A percentile compares a stretch with the other conserved stretches of the same genome.
Conservation (phyloP, 163 green algal species). For the Chlamydomonas reinhardtii region DNA sequence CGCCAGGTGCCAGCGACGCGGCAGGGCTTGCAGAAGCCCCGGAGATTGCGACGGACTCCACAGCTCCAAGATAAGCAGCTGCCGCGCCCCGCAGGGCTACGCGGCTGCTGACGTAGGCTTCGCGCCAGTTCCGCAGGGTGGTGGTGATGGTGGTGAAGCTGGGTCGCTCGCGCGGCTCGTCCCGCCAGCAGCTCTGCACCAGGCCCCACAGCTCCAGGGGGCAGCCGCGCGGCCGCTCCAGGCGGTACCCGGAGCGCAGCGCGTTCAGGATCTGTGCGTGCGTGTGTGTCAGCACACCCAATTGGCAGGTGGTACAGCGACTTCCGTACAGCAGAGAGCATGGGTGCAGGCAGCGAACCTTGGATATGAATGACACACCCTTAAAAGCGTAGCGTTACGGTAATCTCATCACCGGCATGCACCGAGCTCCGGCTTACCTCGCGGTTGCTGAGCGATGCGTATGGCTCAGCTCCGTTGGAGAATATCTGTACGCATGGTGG, state of each 20-base stretch:
- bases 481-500: slow-evolving; percentile 55
- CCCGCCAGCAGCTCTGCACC: slow-evolving; percentile 61
- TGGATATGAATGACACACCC: too few species aligned
- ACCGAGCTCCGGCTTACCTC: slow-evolving; percentile 49
- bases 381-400: too few species aligned
- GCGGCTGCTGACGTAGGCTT: slow-evolving; percentile 16
- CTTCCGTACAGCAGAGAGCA: too few species aligned
- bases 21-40: too few species aligned
- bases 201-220: slow-evolving; percentile 62
- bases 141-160: slow-evolving; percentile 43
- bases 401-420: too few species aligned
- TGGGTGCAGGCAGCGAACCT: too few species aligned
- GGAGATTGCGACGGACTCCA: too few species aligned
- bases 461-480: slow-evolving; percentile 61
- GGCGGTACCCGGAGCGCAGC: slow-evolving; percentile 13
- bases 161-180: slow-evolving; percentile 37
- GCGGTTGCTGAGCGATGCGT: slow-evolving; percentile 32
- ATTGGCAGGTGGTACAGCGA: too few species aligned
- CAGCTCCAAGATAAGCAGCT: too few species aligned
- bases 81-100: too few species aligned
- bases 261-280: not conserved
- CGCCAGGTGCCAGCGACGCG: too few species aligned
- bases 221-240: slow-evolving; percentile 50
- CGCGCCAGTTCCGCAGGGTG: slow-evolving; percentile 8
- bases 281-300: too few species aligned